Evolutionary conservation across 1,139 yeast species (phyloP).

Genomic region (Kodamaea alishanica): DNA sequence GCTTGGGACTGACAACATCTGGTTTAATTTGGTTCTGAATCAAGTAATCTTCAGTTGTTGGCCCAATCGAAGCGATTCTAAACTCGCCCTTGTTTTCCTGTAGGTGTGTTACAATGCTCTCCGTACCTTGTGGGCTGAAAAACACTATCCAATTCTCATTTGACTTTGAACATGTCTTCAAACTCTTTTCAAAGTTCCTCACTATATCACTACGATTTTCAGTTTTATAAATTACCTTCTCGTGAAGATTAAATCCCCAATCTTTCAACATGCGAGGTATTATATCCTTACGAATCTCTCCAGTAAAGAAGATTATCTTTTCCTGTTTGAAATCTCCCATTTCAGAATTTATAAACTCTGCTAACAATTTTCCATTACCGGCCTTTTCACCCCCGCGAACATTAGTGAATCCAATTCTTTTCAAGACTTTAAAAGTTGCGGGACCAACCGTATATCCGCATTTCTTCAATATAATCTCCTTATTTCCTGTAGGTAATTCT

Average conservation of each 20-base stretch:
- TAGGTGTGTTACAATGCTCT: conserved; percentile 50
- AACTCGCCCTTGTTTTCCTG: conserved; percentile 20
- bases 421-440: conserved; percentile 66
- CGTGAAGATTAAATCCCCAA: conserved; percentile 47
- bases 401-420: conserved; percentile 58
- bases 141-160: conserved; percentile 65
- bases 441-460: conserved; percentile 90
- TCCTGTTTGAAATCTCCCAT: conserved; percentile 16
- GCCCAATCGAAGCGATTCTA: conserved; percentile 83
- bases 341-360: conserved; percentile 58
- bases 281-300: conserved; percentile 77
- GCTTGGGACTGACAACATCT: conserved; percentile 63
- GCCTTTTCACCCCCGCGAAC: conserved; percentile 73
- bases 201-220: conserved; percentile 45
- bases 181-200: conserved; percentile 30
- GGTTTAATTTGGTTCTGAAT: conserved; percentile 28
- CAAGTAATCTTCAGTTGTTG: conserved; percentile 77
- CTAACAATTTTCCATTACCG: conserved; percentile 74
- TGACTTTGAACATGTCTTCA: conserved; percentile 9
- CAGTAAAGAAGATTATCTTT: conserved; percentile 75
- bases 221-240: conserved; percentile 70
- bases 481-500: conserved; percentile 13
- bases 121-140: conserved; percentile 90
- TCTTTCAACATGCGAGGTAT: conserved; percentile 59
- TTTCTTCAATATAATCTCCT: conserved; percentile 34